Base-by-base conservation (phyloP, 352 stramenopile species). In the Globisporangium cylindrosporum region DNA sequence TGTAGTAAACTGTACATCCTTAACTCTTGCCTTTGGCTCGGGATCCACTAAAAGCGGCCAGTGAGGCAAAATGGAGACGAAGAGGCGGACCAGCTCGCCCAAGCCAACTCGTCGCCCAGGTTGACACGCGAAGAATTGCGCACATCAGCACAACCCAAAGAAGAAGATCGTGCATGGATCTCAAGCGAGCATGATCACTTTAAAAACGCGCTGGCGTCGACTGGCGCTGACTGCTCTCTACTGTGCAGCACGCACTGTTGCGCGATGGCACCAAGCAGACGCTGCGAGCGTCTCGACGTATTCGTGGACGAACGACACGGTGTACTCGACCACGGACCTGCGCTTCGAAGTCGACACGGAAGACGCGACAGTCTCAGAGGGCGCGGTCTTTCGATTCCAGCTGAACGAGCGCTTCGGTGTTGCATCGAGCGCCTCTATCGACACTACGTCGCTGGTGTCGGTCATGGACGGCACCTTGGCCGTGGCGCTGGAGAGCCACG, bases 231-330 rank as follows among this genome's bases (percentile, higher is more conserved):
- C n/a, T 4, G n/a, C 54, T n/a, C 53, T 72, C 24, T n/a, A 20
- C 2, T 67, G 48, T 22, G 36, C 32, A n/a, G 61, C 27, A 14
- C 22, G 20, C 43, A 25, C 3, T 27, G 20, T 43, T 6, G 12
- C 24, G 8, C 4, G 8, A 25, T 24, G 32, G 20, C 1, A 32
- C 14, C 43, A 27, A n/a, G 64, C 43, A 3, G 56, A 59, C 1
- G 66, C 66, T 1, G 53, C 59, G 8, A 55, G 12, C 24, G 18
- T 71, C 51, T 22, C 51, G 2, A 4, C 34, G 1, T 63, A 41
- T 20, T 61, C 67, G 32, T 80, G 72, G 74, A 73, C 43, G 18
- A 86, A 81, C 58, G 51, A 55, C 56, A 78, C 76, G 14, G 73
- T 75, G 54, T n/a, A 48, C 32, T 67, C 70, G 15, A 18, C 59